Base-by-base conservation (phyloP, 257 asterid genomes). In the Oldenlandia corymbosa region DNA sequence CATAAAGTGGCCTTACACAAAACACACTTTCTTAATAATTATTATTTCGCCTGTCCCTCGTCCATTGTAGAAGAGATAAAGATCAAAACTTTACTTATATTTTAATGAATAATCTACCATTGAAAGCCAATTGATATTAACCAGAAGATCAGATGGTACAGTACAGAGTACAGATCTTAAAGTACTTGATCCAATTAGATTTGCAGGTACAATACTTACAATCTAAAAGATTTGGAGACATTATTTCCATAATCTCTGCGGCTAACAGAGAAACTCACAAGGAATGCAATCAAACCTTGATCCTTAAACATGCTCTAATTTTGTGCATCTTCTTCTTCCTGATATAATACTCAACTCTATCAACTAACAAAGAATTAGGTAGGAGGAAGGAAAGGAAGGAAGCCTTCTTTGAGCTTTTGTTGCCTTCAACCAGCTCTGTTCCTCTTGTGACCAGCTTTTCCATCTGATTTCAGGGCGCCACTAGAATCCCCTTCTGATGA, bases 401-500 rank as follows among this genome's bases (percentile, higher is more conserved):
- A 43, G 64, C 12, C 26, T 43, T 3, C 4, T 34, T 34, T 28
- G 46, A 51, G 10, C 41, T 21, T 16, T 21, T n/a, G n/a, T n/a
- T n/a, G n/a, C n/a, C 28, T 68, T 9, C 58, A 83, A 50, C 65
- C 76, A 32, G 91, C 90, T 80, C 94, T 79, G 47, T 59, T 76
- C 86, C 98, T 83, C 83, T 91, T 91, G 64, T 80, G 80, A 27
- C 54, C 55, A 61, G 69, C 67, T 68, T 77, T 84, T 31, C 80
- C 88, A 49, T 83, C 83, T 1, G 90, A 79, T 51, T 52, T 78
- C 50, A 80, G 50, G 63, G 79, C 84, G 34, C 96, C 93, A 24
- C 76, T 80, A 0, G 95, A 86, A 52, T 86, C 94, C 14, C 94
- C 94, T 67, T 88, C 96, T 0, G 98, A 91, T 12, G 94, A 86